These are phyloP conservation scores for Fraxinus pennsylvanica DNA, from an alignment of 257 asterid species.

Conservation along the genomic window DNA sequence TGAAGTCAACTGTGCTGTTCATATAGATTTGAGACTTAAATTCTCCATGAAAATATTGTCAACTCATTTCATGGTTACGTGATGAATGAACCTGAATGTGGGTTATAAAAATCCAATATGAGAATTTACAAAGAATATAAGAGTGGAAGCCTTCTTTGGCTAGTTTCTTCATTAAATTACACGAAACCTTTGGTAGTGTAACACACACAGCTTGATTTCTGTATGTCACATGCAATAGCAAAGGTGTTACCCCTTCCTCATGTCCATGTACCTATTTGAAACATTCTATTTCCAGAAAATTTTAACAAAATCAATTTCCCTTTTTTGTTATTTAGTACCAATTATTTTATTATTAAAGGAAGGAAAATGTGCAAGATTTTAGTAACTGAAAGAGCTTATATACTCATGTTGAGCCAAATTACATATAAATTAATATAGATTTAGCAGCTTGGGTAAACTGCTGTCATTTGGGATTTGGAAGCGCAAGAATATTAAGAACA, in stretches of 20 bases:
- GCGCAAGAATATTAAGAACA: neutral
- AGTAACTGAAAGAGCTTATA: neutral
- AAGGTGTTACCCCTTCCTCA: neutral
- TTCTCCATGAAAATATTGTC: neutral
- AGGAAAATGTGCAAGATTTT: neutral
- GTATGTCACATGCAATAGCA: neutral
- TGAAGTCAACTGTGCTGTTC: constrained; percentile 7
- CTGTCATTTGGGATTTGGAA: neutral
- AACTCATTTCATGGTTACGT: neutral
- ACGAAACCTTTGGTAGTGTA: neutral
- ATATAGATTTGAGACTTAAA: neutral
- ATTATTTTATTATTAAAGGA: neutral
- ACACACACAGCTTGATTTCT: neutral
- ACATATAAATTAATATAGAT: neutral
- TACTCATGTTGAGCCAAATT: neutral
- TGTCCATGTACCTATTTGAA: neutral
- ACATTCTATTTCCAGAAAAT: neutral
- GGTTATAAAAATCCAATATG: neutral
- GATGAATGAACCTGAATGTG: neutral
- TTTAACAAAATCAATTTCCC: neutral
- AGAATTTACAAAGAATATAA: neutral
- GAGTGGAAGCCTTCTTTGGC: neutral
- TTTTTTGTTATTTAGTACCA: neutral
- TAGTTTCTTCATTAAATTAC: neutral
- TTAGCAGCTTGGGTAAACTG: neutral